Conservation (phyloP, 2,329 filamentous ascomycete genomes). For the Cladosporium sp. region DNA sequence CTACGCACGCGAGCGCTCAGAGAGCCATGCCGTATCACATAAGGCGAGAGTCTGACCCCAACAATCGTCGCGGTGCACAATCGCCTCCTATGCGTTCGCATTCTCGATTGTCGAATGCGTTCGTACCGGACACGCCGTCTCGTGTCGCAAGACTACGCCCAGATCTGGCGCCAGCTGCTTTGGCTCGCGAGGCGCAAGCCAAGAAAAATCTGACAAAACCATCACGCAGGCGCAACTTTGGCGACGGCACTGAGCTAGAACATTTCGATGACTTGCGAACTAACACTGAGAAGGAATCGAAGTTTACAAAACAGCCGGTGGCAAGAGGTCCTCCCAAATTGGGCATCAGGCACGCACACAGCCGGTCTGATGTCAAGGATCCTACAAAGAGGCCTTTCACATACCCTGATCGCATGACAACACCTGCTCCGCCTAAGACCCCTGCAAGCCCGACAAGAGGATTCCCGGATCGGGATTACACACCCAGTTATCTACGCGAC, state of each 20-base stretch:
- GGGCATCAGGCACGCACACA: constrained; percentile 31
- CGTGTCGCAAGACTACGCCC: constrained; percentile 39
- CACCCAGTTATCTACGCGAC: constrained; percentile 65
- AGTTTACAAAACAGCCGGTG: constrained; percentile 77
- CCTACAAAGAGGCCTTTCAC: constrained; percentile 29
- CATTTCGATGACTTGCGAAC: constrained; percentile 93
- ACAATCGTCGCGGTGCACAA: constrained; percentile 40
- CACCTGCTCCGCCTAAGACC: constrained; percentile 46
- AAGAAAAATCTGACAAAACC: constrained; percentile 76
- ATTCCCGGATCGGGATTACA: constrained; percentile 45
- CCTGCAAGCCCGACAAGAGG: constrained; percentile 56
- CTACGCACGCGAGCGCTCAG: constrained; percentile 76
- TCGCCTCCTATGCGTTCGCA: constrained; percentile 49
- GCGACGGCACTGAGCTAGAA: constrained; percentile 89
- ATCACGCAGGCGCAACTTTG: constrained; percentile 70
- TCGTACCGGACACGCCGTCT: constrained; percentile 52
- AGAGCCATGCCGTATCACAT: constrained; percentile 62
- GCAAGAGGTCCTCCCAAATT: constrained; percentile 65
- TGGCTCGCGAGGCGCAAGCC: constrained; percentile 54
- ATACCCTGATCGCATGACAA: constrained; percentile 49
- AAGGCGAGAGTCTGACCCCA: constrained; percentile 77
- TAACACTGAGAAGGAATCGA: constrained; percentile 76
- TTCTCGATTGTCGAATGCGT: constrained; percentile 50
- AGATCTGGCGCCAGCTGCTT: constrained; percentile 50
- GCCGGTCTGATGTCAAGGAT: constrained; percentile 33